phyloP scores from a whole-genome alignment of 1,139 yeast species.

The Hansenula sp. region DNA sequence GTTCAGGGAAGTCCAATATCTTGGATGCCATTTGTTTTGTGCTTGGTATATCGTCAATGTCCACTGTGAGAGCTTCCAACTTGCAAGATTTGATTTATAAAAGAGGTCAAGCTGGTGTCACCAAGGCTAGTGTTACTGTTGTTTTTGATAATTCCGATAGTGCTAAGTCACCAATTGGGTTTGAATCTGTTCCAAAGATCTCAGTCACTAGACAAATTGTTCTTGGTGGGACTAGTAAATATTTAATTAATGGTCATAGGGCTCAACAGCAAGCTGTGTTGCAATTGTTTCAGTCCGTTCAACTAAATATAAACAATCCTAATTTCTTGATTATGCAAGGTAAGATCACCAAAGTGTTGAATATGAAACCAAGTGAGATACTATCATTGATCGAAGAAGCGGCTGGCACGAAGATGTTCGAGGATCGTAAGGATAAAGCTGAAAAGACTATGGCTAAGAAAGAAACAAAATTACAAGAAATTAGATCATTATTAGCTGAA shows the following conservation, averaged over 20 bases:
- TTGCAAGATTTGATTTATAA: slow-evolving; percentile 92
- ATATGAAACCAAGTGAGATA: slow-evolving; percentile 92
- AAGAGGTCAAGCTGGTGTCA: slow-evolving; percentile 97
- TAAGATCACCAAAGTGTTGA: slow-evolving; percentile 91
- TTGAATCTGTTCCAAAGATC: slow-evolving; percentile 73
- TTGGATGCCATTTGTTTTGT: slow-evolving; percentile 97
- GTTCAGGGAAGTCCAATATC: slow-evolving; percentile 95
- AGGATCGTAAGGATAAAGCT: slow-evolving; percentile 89
- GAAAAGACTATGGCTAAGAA: slow-evolving; percentile 89
- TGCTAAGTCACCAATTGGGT: slow-evolving; percentile 80
- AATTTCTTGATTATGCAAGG: slow-evolving; percentile 99
- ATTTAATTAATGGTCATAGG: slow-evolving; percentile 90
- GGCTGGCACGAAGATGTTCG: slow-evolving; percentile 95
- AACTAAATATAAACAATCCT: slow-evolving; percentile 92
- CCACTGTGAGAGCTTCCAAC: slow-evolving; percentile 90
- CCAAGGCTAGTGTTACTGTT: slow-evolving; percentile 94
- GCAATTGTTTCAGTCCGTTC: slow-evolving; percentile 89
- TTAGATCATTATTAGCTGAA: slow-evolving; percentile 66
- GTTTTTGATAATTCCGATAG: slow-evolving; percentile 86
- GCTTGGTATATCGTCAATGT: slow-evolving; percentile 92
- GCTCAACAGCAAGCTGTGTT: slow-evolving; percentile 95
- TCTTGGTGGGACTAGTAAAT: slow-evolving; percentile 89
- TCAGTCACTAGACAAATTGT: slow-evolving; percentile 91
- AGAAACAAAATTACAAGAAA: slow-evolving; percentile 79
- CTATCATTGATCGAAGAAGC: slow-evolving; percentile 94